Evolutionary conservation across 1,284 basidiomycete genomes (phyloP).

Genomic region (Trichosporon inkin): DNA sequence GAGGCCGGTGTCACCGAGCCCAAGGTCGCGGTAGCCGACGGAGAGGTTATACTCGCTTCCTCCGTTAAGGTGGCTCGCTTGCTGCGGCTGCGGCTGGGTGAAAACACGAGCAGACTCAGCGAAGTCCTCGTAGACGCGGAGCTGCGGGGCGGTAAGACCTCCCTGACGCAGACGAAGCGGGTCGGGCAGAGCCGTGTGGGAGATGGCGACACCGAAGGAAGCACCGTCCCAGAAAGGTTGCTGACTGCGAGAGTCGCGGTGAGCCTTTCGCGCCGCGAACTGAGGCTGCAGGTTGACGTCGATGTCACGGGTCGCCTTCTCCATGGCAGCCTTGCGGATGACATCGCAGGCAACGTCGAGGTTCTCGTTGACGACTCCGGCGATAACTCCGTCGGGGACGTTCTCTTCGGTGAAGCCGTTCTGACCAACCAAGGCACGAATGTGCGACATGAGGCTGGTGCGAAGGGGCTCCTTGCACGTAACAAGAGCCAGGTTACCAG

Average conservation of each 20-base stretch:
- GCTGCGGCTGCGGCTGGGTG: conserved; percentile 13
- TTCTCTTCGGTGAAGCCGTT: conserved; percentile 77
- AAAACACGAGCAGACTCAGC: conserved; percentile 53
- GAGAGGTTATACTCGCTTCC: conserved; percentile 31
- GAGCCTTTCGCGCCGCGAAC: conserved; percentile 78
- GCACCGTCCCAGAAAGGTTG: conserved; percentile 85
- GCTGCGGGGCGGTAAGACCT: conserved; percentile 77
- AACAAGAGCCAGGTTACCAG: conserved; percentile 91
- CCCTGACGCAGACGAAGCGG: conserved; percentile 77
- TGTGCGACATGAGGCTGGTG: conserved; percentile 84
- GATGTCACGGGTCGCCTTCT: conserved; percentile 89
- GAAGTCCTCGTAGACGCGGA: conserved; percentile 94
- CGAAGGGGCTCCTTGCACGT: conserved; percentile 98
- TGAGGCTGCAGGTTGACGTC: conserved; percentile 82
- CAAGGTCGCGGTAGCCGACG: conserved; percentile 28
- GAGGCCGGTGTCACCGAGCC: conserved; percentile 25
- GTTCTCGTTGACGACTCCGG: conserved; percentile 85
- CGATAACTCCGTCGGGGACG: conserved; percentile 58
- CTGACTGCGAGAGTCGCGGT: conserved; percentile 60
- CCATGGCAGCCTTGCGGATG: conserved; percentile 97
- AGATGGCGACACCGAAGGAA: conserved; percentile 63
- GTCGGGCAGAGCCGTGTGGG: conserved; percentile 78
- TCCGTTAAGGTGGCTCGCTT: conserved; percentile 16
- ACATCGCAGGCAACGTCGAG: conserved; percentile 89
- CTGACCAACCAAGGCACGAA: conserved; percentile 71